Conservation (phyloP, 805 yeast species). For the Saturnispora galanensis region DNA sequence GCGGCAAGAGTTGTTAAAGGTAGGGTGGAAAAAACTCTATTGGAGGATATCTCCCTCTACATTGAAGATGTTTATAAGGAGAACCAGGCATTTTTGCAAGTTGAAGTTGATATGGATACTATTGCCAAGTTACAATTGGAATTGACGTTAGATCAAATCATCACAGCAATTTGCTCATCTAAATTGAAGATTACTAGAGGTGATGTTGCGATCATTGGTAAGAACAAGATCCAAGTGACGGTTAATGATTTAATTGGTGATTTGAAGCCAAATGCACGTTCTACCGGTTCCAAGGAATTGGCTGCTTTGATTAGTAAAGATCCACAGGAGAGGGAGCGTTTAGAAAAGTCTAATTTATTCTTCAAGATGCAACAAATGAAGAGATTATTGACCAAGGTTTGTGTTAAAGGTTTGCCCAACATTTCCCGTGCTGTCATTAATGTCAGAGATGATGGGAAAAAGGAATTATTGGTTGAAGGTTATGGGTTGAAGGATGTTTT, state of each 20-base stretch:
- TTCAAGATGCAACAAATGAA: conserved; percentile 85
- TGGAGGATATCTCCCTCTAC: conserved; percentile 78
- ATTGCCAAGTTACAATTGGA: conserved; percentile 88
- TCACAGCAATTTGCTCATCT: conserved; percentile 68
- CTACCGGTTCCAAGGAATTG: conserved; percentile 28
- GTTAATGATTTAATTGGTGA: conserved; percentile 38
- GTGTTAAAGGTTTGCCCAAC: conserved; percentile 86
- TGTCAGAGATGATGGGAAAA: conserved; percentile 74
- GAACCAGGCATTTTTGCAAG: conserved; percentile 64
- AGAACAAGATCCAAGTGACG: conserved; percentile 55
- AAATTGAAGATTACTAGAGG: conserved; percentile 72
- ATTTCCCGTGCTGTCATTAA: conserved; percentile 95
- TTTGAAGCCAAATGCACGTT: conserved; percentile 33
- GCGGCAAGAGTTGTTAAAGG: conserved; percentile 99
- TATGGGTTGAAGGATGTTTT: conserved; percentile 93
- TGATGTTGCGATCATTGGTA: conserved; percentile 61
- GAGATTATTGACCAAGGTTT: conserved; percentile 76
- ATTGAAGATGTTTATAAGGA: conserved; percentile 92
- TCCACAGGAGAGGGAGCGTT: conserved; percentile 28
- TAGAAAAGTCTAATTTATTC: conserved; percentile 47
- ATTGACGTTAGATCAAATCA: conserved; percentile 76
- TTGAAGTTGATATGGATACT: conserved; percentile 72
- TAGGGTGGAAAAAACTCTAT: conserved; percentile 82
- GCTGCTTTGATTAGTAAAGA: conserved; percentile 24
- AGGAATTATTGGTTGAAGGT: conserved; percentile 93